Evolutionary conservation across 148 eudicot genomes (phyloP), one percentile per base, ranked within the genome.

Genomic region (Spergularia marina): DNA sequence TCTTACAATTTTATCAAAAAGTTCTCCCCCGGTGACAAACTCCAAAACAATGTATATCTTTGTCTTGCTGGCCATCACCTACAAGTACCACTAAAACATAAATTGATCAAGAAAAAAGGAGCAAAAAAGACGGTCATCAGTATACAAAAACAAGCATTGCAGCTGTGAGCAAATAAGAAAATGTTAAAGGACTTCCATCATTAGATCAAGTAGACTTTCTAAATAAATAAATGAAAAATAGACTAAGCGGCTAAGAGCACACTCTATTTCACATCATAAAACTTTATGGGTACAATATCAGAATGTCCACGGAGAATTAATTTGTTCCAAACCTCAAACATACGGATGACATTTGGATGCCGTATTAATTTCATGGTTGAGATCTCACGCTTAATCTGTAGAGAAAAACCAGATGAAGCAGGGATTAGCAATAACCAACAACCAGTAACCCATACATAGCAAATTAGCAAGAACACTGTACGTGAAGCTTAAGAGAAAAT

Each of bases 41-140:
- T 94, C 97, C 81, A 94, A 72, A 66, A 91, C 97, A 77, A 94
- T 89, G 75, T 91, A 94, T 80, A 94, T 88, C 81, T 91, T 94
- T 44, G 92, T 86, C 91, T 88, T 91, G 96, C 98, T 94, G 36
- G 98, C 98, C 98, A 94, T 91, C 65, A 93, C 96, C 98, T 93
- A 81, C 84, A 84, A 20, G 25, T 76, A 78, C 77, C 81, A 74
- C 72, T 70, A 62, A 74, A 78, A 11, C 52, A 64, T 68, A 61
- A 68, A 70, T 62, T 54, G 79, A 62, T 76, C 66, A 34, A 69
- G 76, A 73, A 51, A 34, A 39, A 40, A 59, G 36, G 58, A 18
- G 52, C 30, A 30, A 41, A 70, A 73, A 53, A 54, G 17, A 2
- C 44, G 21, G 47, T 74, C 60, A 77, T 68, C 65, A 73, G 62